phyloP scores from a whole-genome alignment of 495 filamentous ascomycete species.

The Tuber umbilicatum region DNA sequence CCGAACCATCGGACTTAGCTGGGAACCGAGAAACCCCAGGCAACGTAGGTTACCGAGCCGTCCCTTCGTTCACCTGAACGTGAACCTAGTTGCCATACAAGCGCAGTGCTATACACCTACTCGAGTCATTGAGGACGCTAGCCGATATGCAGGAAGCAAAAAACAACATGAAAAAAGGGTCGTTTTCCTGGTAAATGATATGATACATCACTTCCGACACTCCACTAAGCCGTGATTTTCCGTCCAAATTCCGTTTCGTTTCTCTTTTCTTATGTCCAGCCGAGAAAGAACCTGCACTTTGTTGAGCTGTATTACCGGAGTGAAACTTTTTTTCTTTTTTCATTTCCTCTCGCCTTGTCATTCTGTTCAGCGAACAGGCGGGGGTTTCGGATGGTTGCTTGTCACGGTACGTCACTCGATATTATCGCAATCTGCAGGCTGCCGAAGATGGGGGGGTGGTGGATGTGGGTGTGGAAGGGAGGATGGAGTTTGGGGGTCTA shows the following conservation, averaged over 20 bases:
- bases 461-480: neutral
- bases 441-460: neutral
- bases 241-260: slow-evolving; percentile 1
- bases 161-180: neutral
- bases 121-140: too few species aligned
- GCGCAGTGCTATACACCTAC: neutral
- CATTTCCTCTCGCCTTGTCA: neutral
- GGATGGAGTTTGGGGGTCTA: neutral
- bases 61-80: neutral
- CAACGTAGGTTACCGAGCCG: slow-evolving; percentile 1
- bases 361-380: neutral
- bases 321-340: slow-evolving; percentile 2
- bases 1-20: neutral
- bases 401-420: slow-evolving; percentile 1
- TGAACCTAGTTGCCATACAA: neutral
- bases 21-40: neutral
- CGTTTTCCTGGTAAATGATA: slow-evolving; percentile 1
- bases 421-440: neutral
- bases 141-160: neutral
- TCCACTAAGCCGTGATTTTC: neutral
- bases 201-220: neutral
- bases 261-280: neutral
- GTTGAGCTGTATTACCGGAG: neutral
- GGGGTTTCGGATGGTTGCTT: neutral
- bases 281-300: slow-evolving; percentile 3